phyloP scores from a whole-genome alignment of 352 stramenopile species.

The Aphanomyces astaci region DNA sequence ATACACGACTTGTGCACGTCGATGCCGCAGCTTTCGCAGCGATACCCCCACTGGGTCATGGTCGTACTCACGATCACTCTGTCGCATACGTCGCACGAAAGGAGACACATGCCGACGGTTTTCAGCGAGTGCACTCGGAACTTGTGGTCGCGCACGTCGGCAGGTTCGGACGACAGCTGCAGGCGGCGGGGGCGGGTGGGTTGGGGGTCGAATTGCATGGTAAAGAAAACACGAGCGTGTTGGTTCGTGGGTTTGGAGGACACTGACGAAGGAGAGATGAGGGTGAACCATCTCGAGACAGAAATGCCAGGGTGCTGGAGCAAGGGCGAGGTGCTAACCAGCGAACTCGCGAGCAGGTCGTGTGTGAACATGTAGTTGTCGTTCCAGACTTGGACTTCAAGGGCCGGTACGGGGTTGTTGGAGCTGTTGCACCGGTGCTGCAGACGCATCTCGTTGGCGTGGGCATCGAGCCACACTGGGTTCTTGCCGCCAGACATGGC shows the following conservation, averaged over 20 bases:
- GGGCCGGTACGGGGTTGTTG: constrained; percentile 73
- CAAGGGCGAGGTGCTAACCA: constrained; percentile 77
- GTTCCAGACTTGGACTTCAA: constrained; percentile 83
- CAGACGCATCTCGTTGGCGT: constrained; percentile 78
- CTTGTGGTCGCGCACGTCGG: constrained; percentile 69
- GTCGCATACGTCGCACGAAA: constrained; percentile 66
- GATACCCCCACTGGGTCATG: constrained; percentile 72
- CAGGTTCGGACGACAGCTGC: constrained; percentile 32
- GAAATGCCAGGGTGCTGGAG: constrained; percentile 63
- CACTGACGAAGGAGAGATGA: constrained; percentile 18
- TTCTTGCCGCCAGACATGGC: constrained; percentile 64
- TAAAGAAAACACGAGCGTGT: constrained; percentile 11
- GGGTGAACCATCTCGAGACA: constrained; percentile 71
- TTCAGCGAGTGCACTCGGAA: constrained; percentile 84
- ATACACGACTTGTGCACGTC: constrained; percentile 82
- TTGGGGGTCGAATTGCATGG: constrained; percentile 18
- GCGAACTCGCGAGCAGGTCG: constrained; percentile 64
- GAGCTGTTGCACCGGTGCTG: constrained; percentile 86
- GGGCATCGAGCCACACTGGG: constrained; percentile 56
- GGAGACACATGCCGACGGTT: constrained; percentile 73
- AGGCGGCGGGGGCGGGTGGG: constrained; percentile 23
- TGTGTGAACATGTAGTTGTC: constrained; percentile 67
- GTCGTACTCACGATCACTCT: constrained; percentile 79
- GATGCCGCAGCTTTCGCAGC: constrained; percentile 68
- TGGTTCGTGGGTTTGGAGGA: background rate